phyloP scores from a whole-genome alignment of 345 rosid species.

The Noccaea caerulescens region DNA sequence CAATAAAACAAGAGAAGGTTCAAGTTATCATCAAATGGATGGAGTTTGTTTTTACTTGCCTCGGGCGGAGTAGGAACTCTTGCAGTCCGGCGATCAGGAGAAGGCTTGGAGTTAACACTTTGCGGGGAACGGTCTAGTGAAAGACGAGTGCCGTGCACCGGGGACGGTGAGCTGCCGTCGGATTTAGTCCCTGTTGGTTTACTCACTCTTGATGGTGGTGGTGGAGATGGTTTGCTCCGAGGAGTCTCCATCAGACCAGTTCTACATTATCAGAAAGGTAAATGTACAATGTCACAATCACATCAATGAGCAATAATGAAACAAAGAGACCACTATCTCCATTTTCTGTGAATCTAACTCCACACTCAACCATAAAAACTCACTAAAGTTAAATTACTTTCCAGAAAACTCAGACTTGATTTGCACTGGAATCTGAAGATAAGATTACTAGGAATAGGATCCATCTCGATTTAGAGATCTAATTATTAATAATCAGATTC shows the following conservation, averaged over 20 bases:
- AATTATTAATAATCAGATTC: not conserved
- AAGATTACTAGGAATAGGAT: not conserved
- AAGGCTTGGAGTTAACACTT: conserved; percentile 63
- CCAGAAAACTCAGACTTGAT: not conserved
- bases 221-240: conserved; percentile 72
- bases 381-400: not conserved
- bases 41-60: conserved; percentile 50
- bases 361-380: not conserved
- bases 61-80: conserved; percentile 69
- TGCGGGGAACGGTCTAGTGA: conserved; percentile 77
- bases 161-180: conserved; percentile 64
- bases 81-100: conserved; percentile 64
- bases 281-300: conserved; percentile 43
- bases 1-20: not conserved
- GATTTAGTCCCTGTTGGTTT: conserved; percentile 61
- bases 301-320: conserved; percentile 48
- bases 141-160: conserved; percentile 60
- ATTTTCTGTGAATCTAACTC: not conserved
- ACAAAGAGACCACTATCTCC: conserved; percentile 36
- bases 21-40: not conserved
- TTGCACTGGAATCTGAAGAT: not conserved
- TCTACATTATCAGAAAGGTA: conserved; percentile 51
- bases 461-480: conserved; percentile 14
- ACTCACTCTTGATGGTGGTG: conserved; percentile 69
- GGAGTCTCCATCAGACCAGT: conserved; percentile 77